These are phyloP conservation scores for Dispira simplex DNA, from an alignment of 192 early-diverging fungal genomes.

Conservation along the genomic window DNA sequence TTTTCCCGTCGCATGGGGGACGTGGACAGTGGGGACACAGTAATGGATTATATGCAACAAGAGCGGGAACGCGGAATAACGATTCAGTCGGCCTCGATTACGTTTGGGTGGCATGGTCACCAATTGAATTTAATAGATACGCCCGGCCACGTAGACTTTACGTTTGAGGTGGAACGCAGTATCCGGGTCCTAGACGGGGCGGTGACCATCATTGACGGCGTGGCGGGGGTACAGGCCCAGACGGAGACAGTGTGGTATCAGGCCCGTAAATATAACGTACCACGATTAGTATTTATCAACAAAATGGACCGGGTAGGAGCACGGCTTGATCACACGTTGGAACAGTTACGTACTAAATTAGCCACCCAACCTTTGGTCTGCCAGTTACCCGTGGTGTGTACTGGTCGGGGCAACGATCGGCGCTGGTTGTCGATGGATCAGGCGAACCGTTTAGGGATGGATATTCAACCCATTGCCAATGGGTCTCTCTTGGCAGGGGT, in stretches of 20 bases:
- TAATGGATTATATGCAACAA: slow-evolving; percentile 80
- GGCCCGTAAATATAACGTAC: slow-evolving; percentile 63
- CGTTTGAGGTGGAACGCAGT: slow-evolving; percentile 85
- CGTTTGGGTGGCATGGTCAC: slow-evolving; percentile 55
- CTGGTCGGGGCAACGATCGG: slow-evolving; percentile 20
- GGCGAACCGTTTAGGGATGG: not conserved
- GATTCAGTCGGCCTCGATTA: slow-evolving; percentile 85
- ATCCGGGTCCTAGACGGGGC: slow-evolving; percentile 90
- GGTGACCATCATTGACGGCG: slow-evolving; percentile 83
- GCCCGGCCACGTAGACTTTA: slow-evolving; percentile 93
- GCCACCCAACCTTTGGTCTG: slow-evolving; percentile 5
- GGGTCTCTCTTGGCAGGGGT: slow-evolving; percentile 36
- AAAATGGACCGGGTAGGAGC: slow-evolving; percentile 89
- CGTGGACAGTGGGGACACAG: slow-evolving; percentile 84
- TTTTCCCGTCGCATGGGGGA: slow-evolving; percentile 78
- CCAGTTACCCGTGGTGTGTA: slow-evolving; percentile 15
- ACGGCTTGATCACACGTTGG: slow-evolving; percentile 16
- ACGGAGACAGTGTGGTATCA: slow-evolving; percentile 92
- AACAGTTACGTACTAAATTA: not conserved
- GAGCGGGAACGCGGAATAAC: slow-evolving; percentile 92
- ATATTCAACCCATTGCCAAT: not conserved
- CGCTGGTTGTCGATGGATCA: slow-evolving; percentile 17
- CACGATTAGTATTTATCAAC: slow-evolving; percentile 83
- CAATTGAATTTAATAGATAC: slow-evolving; percentile 92
- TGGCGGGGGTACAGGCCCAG: slow-evolving; percentile 93